Base-by-base conservation (phyloP, 2,329 filamentous ascomycete genomes). In the Fusarium ambrosium region DNA sequence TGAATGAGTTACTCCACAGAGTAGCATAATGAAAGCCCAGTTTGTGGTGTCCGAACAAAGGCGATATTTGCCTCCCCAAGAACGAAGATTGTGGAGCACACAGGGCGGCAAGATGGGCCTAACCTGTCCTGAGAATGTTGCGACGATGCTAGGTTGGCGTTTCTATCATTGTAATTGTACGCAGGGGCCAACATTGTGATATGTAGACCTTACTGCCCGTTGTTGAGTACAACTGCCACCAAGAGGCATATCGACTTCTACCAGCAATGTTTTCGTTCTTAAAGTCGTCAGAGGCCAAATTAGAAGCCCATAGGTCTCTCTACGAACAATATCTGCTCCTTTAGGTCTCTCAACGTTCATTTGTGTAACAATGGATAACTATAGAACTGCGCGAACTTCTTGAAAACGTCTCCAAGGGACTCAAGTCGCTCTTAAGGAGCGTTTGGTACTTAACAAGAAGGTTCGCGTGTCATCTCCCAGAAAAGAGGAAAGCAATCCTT, bases 71-170 rank as follows among this genome's bases (percentile, higher is more conserved):
- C 51, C 34, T 14, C 51, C 24, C 6, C 14, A 14, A 29, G 24
- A 27, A 5, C 14, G 22, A 37, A 11, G 36, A 61, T 4, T 27
- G 51, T 13, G n/a, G 39, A 55, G 32, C 29, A 34, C 18, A 9
- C 45, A 14, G 39, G 24, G 37, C 69, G 29, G 13, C 11, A 29
- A 14, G 51, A 69, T 20, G 69, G 66, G 53, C 36, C 68, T 8
- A 10, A 16, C 8, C 27, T 51, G 24, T 53, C 66, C 11, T 11
- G 62, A 2, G 2, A 32, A 2, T 32, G 43, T 6, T 37, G 18
- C 2, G 20, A 55, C 11, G 69, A 69, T 41, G 58, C 59, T 14
- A 29, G 64, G 43, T 10, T 61, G 3, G 18, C 53, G 16, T 14
- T 66, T 20, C 22, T 66, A 14, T 14, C 18, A 32, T 32, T 32